phyloP scores from a whole-genome alignment of 2,329 filamentous ascomycete genomes.

The Thielaviopsis ethacetica region DNA sequence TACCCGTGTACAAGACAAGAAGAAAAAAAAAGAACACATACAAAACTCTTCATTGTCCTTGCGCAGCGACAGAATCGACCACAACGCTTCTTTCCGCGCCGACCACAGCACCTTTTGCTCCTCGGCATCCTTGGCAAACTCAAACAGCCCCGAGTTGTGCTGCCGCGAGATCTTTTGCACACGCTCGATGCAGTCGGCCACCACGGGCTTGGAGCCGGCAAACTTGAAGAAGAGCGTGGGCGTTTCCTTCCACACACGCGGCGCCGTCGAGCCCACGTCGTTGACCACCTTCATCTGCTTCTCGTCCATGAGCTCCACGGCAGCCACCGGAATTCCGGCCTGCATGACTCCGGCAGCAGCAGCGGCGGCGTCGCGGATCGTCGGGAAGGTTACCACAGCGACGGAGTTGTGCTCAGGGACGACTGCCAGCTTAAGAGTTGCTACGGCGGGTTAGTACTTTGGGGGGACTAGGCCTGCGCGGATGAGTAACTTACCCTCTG shows the following conservation, averaged over 20 bases:
- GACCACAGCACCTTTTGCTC: slow-evolving; percentile 68
- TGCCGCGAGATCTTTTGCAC: slow-evolving; percentile 51
- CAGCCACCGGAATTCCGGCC: slow-evolving; percentile 54
- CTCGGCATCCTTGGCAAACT: slow-evolving; percentile 55
- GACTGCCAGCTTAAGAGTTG: slow-evolving; percentile 63
- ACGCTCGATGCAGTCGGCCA: slow-evolving; percentile 56
- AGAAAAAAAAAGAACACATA: slow-evolving; percentile 26
- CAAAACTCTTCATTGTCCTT: slow-evolving; percentile 54
- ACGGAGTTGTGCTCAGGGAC: slow-evolving; percentile 63
- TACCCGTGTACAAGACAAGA: too few relatives aligned
- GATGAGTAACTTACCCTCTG: slow-evolving; percentile 35
- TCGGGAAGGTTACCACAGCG: slow-evolving; percentile 64
- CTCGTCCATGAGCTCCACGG: slow-evolving; percentile 79
- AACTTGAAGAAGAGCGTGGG: slow-evolving; percentile 80
- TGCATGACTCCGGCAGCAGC: slow-evolving; percentile 64
- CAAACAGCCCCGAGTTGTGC: slow-evolving; percentile 51
- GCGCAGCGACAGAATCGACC: slow-evolving; percentile 60
- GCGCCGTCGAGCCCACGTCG: slow-evolving; percentile 50
- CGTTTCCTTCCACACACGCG: slow-evolving; percentile 54
- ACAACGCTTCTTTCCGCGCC: slow-evolving; percentile 68
- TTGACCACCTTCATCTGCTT: slow-evolving; percentile 78
- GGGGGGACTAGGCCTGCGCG: neutral
- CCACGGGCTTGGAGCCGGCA: slow-evolving; percentile 60
- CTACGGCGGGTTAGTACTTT: slow-evolving; percentile 18
- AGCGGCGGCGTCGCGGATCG: slow-evolving; percentile 57